Evolutionary conservation across 352 stramenopile species (phyloP), one percentile per base, ranked within the genome.

Genomic region (Pythium vanterpoolii): DNA sequence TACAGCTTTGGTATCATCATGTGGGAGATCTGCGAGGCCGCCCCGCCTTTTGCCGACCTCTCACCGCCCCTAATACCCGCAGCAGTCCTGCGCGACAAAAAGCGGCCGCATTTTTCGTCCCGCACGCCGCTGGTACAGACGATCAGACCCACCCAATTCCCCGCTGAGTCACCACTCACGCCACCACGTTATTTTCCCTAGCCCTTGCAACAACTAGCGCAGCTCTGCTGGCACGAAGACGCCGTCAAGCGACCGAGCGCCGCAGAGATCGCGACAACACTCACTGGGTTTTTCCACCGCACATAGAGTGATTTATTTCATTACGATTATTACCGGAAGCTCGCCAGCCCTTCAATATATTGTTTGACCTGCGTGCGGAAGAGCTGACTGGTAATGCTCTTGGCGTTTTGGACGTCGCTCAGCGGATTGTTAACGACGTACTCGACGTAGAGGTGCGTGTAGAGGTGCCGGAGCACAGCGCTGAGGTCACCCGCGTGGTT

Each of bases 381-480:
- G 50, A 92, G 72, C 53, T 92, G 80, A 46, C 77, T 93, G 11
- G 73, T 83, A 64, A 94, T 94, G 13, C 71, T 64, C 48, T 91
- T 94, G 39, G 72, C 72, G 46, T 55, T 85, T 57, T 86, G 77
- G 30, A 87, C 71, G 67, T 94, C 80, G 51, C 83, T 88, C 46
- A 96, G 64, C 36, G 90, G 90, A 67, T 97, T 96, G 73, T 90
- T 94, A 40, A 90, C 87, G 28, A 97, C 90, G 51, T 84, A 85
- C 62, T 97, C 86, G 33, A 97, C 81, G 61, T 95, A 97, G 28
- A 96, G 84, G 43, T 93, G 79, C 44, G 83, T 69, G 71, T 97
- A 97, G 33, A 97, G 87, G 69, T 96, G 78, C 54, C 79, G 76
- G 28, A 97, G 78, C 51, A 86, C 84, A 28, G 75, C 66, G 47